Evolutionary conservation across 2,329 filamentous ascomycete species (phyloP), one percentile per base, ranked within the genome.

Genomic region (Ophiostoma perfectum): DNA sequence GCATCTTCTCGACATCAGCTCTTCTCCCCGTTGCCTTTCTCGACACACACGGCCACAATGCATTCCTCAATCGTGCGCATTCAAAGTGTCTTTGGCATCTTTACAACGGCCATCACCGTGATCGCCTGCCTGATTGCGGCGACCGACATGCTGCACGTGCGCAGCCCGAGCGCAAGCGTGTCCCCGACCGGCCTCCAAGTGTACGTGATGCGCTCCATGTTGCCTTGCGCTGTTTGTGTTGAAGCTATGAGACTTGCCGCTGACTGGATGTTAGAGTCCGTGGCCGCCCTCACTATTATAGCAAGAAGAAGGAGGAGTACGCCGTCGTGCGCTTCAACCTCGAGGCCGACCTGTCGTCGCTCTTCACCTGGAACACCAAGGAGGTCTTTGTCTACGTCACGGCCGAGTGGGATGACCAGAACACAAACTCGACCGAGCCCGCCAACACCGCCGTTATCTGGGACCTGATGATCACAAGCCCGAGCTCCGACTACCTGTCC

Each of bases 351-450:
- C 86, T 99, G 70, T 90, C 88, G 70, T 90, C 90, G 60, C 91
- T 99, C 74, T 98, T 98, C 85, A 96, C 91, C 76, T 99, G 94
- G 95, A 99, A 99, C 84, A 99, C 96, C 27, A 99, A 99, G 80
- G 92, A 98, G 80, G 82, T 99, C 75, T 99, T 98, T 80, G 88
- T 97, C 78, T 99, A 97, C 81, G 88, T 99, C 70, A 94, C 92
- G 68, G 94, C 94, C 67, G 89, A 88, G 74, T 90, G 87, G 87
- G 42, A 64, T 16, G 42, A 47, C 38, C 7, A 14, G 14, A 63
- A 5, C 55, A 62, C 55, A 4, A 73, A 72, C 66, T 72, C 73
- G 69, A 80, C 80, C 73, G 73, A 73, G 69, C 80, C 80, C 72
- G 77, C 74, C 68, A 90, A 90, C 79, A 85, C 93, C 79, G 91